A percentile compares a stretch with the other conserved stretches of the same genome.
Evolutionary conservation across 73 alveolate species (phyloP).

Genomic region (Tetrahymena thermophila): DNA sequence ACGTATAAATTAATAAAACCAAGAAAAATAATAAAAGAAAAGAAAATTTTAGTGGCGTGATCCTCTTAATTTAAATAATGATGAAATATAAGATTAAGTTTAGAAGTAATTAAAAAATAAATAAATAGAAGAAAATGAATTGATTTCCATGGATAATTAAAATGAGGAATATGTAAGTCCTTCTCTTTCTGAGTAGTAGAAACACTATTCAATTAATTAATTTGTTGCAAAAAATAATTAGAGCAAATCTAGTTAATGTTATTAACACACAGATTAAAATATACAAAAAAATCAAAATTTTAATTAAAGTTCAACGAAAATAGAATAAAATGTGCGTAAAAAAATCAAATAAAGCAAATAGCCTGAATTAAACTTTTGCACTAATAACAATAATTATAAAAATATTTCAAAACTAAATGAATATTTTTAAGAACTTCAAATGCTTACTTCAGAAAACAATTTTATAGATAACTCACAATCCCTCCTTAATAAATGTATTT

Average conservation of each 20-base stretch:
- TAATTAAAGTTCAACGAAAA: not conserved
- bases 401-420: not conserved
- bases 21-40: no score
- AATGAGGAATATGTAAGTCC: not conserved
- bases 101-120: no score
- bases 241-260: not conserved
- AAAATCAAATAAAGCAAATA: not conserved
- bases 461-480: no score
- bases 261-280: not conserved
- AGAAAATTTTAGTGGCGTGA: not conserved
- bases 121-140: not conserved
- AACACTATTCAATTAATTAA: no score
- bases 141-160: no score
- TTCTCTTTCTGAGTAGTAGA: not conserved
- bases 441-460: no score
- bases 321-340: no score
- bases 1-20: not conserved
- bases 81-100: not conserved
- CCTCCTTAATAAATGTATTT: no score
- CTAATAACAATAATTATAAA: no score
- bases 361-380: no score
- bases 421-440: not conserved
- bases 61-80: not conserved
- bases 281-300: not conserved
- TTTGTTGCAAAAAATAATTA: not conserved